Evolutionary conservation across 2,329 filamentous ascomycete species (phyloP).

Genomic region (Zymoseptoria passerinii): DNA sequence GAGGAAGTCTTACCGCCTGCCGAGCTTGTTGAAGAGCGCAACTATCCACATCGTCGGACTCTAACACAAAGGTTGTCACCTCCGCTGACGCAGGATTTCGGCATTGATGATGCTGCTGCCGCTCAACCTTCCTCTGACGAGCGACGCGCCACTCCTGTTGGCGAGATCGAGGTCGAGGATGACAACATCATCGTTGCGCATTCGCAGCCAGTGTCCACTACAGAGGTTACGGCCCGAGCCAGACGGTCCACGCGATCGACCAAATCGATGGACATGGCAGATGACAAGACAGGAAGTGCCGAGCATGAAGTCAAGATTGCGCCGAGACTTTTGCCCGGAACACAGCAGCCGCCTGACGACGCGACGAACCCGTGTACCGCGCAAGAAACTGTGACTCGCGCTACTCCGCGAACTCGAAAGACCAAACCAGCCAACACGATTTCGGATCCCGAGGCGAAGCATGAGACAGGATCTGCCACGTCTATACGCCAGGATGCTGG

Average conservation of each 20-base stretch:
- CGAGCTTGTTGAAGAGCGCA: not conserved
- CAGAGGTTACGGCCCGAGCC: not conserved
- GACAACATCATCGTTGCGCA: not conserved
- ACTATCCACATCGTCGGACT: not conserved
- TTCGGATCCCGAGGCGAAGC: not conserved
- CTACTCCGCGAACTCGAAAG: not conserved
- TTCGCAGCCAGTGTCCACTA: not conserved
- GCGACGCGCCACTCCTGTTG: not conserved
- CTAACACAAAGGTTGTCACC: not conserved
- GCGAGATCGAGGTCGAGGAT: not conserved
- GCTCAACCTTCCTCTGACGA: not conserved
- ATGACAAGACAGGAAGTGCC: not conserved
- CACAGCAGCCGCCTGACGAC: not conserved
- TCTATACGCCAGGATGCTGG: not conserved
- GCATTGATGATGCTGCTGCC: not conserved
- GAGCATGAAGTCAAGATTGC: not conserved
- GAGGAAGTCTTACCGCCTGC: not conserved
- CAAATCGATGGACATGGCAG: not conserved
- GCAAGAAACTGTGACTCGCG: not conserved
- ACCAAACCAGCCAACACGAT: not conserved
- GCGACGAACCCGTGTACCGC: not conserved
- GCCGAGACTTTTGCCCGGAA: not conserved
- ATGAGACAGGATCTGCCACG: not conserved
- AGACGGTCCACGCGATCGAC: not conserved
- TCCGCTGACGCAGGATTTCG: not conserved